Percentiles rank a stretch among this genome's conserved stretches.
These are phyloP conservation scores for Ascochyta lentis DNA, from an alignment of 2,329 filamentous ascomycete genomes.

Conservation along the genomic window DNA sequence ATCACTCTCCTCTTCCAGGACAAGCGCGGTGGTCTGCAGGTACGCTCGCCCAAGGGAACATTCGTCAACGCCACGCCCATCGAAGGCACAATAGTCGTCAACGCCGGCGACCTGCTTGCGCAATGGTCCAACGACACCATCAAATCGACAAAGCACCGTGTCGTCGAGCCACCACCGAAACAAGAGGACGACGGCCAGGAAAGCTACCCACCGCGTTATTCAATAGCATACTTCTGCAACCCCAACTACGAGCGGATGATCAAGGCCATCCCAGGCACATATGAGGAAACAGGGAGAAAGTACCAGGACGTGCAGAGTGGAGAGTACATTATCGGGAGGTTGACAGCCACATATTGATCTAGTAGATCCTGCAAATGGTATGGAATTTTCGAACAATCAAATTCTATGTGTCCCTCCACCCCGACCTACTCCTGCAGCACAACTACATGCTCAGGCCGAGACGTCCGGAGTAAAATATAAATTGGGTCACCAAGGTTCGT, in stretches of 20 bases:
- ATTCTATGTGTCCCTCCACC: too few relatives aligned
- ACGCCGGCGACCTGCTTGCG: constrained; percentile 84
- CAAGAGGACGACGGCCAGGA: constrained; percentile 54
- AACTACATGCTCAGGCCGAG: too few relatives aligned
- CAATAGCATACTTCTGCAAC: constrained; percentile 92
- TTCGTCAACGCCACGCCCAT: constrained; percentile 88
- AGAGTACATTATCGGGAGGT: constrained; percentile 78
- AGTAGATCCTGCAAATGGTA: too few relatives aligned
- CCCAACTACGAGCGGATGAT: constrained; percentile 79
- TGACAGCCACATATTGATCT: constrained; percentile 70
- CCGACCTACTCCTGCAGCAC: too few relatives aligned
- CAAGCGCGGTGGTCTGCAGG: constrained; percentile 63
- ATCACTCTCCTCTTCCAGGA: constrained; percentile 58
- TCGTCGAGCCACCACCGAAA: constrained; percentile 77
- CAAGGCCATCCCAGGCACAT: constrained; percentile 82
- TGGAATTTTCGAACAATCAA: too few relatives aligned
- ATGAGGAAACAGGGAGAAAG: constrained; percentile 72
- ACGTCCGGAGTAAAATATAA: too few relatives aligned
- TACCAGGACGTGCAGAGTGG: constrained; percentile 80
- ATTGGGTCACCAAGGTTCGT: too few relatives aligned
- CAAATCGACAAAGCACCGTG: constrained; percentile 87
- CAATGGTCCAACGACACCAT: constrained; percentile 92
- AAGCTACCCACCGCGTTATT: constrained; percentile 77
- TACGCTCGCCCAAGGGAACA: constrained; percentile 73
- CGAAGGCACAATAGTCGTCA: constrained; percentile 80